These are phyloP conservation scores for Suhomyces yuchorum DNA, from an alignment of 1,139 yeast species.

Conservation along the genomic window DNA sequence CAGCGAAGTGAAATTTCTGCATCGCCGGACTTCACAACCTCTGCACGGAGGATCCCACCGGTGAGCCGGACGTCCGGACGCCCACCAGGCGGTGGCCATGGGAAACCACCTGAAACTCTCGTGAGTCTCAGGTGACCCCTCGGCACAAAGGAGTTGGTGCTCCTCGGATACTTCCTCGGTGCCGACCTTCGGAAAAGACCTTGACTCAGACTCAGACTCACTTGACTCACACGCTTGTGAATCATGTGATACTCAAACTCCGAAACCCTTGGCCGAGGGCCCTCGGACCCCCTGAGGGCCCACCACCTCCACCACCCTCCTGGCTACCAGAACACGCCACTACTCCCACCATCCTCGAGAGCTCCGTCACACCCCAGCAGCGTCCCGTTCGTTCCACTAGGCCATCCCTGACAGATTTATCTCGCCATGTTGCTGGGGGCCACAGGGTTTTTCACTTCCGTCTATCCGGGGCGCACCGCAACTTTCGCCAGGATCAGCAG, in stretches of 20 bases:
- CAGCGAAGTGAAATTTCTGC: too few relatives aligned
- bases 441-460: slow-evolving; percentile 8
- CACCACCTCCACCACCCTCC: not conserved
- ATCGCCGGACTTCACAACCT: not conserved
- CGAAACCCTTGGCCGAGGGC: slow-evolving; percentile 7
- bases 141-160: slow-evolving; percentile 10
- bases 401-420: too few relatives aligned
- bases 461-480: slow-evolving; percentile 12
- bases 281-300: not conserved
- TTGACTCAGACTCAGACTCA: not conserved
- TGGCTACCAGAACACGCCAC: not conserved
- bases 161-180: slow-evolving; percentile 11
- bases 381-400: too few relatives aligned
- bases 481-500: slow-evolving; percentile 13
- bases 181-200: slow-evolving; percentile 8
- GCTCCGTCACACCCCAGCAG: too few relatives aligned
- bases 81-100: not conserved
- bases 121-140: slow-evolving; percentile 7
- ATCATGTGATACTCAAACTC: slow-evolving; percentile 13
- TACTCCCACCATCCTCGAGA: not conserved
- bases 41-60: not conserved
- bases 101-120: not conserved
- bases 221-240: slow-evolving; percentile 4
- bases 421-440: not conserved
- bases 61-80: not conserved